Base-by-base conservation (phyloP, 2,329 filamentous ascomycete species). In the Penicillium capsulatum region DNA sequence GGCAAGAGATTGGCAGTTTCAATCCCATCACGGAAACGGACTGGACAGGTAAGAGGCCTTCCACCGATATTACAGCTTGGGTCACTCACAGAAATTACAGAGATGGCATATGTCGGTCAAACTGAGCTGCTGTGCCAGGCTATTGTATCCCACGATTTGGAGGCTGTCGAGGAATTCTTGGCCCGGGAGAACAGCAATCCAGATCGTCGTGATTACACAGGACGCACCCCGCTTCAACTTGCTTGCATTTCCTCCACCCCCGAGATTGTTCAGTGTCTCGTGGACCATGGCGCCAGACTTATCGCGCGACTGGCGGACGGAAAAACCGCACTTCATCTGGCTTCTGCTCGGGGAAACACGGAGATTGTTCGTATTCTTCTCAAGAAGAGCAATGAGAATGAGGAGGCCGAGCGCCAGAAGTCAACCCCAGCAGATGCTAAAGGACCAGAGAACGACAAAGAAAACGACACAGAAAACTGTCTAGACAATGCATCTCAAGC, bases 41-140 rank as follows among this genome's bases (percentile, higher is more conserved):
- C 57, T 94, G 87, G 86, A 92, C 87, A 1, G 60, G 61, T 63
- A 32, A 36, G 49, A 40, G 1, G 2, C 11, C n/a, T n/a, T 28
- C 26, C 4, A 6, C 13, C 26, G 5, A 28, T 6, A 14, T 28
- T 28, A 5, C 19, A 5, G 5, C 5, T 5, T 5, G 19, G 9
- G 26, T 28, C 8, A 15, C 30, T 51, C 28, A 45, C 30, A 27
- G 26, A 5, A 7, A 4, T 24, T 2, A 27, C 14, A 64, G 85
- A 90, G 49, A 92, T 94, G 86, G 86, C 87, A 0, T 94, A 94
- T 50, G 75, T 94, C 24, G 85, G 86, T 8, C 86, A 89, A 50
- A 90, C 86, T 1, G 80, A 79, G 26, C 73, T 77, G 11, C 72
- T 94, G 2, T 94, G 86, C 55, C 83, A 89, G 56, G 87, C 85